Base-by-base conservation (phyloP, 2,329 filamentous ascomycete species). In the Trichoderma harzianum region DNA sequence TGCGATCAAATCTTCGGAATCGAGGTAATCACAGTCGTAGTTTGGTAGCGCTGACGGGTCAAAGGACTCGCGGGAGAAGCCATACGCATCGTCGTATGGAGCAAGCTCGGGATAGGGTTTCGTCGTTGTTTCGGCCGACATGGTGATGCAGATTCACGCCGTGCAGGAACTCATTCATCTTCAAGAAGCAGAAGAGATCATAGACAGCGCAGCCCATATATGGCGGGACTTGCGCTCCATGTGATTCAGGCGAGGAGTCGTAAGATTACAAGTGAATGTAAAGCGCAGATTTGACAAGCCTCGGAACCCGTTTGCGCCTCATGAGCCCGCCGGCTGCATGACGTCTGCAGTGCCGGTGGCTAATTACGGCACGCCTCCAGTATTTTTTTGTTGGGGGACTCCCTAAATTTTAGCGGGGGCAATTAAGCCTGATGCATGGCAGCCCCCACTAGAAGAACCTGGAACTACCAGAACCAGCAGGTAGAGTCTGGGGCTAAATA, bases 41-140 rank as follows among this genome's bases (percentile, higher is more conserved):
- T 97, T 94, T n/a, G 94, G 95, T 24, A 98, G 86, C 47, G 83
- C 84, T 18, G 86, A 86, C 73, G 87, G 85, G 80, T 96, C 92
- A 82, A 92, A 94, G 60, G 87, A 88, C 74, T 91, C 86, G 53
- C 84, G 79, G 6, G 87, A 84, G 78, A 90, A 91, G 75, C 90
- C 91, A 75, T 90, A 89, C 8, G 69, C 55, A 14, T 63, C 72
- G 34, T 73, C 72, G 43, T 73, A 73, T 14, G 72, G 72, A 8
- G 72, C 70, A 26, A 73, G 62, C 30, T 71, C 21, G 16, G 72
- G 68, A 55, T 63, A 62, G 10, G 39, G 47, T 18, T 73, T 63
- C 61, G 68, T 26, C 63, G 67, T 68, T 30, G 51, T 64, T 30
- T 43, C 39, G 39, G 11, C 67, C 36, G 39, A 69, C 55, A 53